phyloP scores from a whole-genome alignment of 2,329 filamentous ascomycete genomes.

The Pseudogymnoascus sp. region DNA sequence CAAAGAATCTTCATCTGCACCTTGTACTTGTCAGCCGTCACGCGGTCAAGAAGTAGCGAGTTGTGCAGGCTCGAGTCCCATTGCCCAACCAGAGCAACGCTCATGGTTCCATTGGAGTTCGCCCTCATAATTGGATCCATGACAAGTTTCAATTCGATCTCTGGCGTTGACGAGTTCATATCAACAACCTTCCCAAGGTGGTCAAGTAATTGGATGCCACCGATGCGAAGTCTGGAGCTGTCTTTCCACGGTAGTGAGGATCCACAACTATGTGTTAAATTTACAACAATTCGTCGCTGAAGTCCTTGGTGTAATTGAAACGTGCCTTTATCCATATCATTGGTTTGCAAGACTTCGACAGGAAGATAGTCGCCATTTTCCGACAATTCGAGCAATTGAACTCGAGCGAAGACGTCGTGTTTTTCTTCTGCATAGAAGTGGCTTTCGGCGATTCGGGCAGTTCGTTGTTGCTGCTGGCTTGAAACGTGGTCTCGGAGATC shows the following conservation, averaged over 20 bases:
- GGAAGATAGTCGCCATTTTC: conserved; percentile 87
- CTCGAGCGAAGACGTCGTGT: conserved; percentile 80
- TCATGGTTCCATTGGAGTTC: conserved; percentile 84
- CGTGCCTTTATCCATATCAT: conserved; percentile 75
- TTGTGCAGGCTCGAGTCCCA: conserved; percentile 95
- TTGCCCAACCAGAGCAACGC: conserved; percentile 78
- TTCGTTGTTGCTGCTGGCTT: conserved; percentile 45
- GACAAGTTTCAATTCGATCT: conserved; percentile 70
- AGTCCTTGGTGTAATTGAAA: conserved; percentile 94
- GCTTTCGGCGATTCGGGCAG: conserved; percentile 71
- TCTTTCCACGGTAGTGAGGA: conserved; percentile 85
- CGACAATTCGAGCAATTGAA: conserved; percentile 85
- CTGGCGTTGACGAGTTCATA: conserved; percentile 61
- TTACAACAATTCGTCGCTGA: conserved; percentile 79
- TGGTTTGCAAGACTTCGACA: conserved; percentile 84
- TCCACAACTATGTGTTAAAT: conserved; percentile 84
- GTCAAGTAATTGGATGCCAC: conserved; percentile 76
- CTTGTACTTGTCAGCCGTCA: conserved; percentile 85
- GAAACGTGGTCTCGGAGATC: conserved; percentile 81
- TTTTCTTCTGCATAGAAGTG: conserved; percentile 92
- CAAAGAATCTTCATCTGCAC: conserved; percentile 82
- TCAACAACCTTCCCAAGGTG: conserved; percentile 78
- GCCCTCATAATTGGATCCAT: conserved; percentile 71
- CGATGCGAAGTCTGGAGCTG: conserved; percentile 67
- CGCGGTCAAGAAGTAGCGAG: conserved; percentile 86